Conservation (phyloP, 1,284 basidiomycete genomes). For the Dichomitus squalens region DNA sequence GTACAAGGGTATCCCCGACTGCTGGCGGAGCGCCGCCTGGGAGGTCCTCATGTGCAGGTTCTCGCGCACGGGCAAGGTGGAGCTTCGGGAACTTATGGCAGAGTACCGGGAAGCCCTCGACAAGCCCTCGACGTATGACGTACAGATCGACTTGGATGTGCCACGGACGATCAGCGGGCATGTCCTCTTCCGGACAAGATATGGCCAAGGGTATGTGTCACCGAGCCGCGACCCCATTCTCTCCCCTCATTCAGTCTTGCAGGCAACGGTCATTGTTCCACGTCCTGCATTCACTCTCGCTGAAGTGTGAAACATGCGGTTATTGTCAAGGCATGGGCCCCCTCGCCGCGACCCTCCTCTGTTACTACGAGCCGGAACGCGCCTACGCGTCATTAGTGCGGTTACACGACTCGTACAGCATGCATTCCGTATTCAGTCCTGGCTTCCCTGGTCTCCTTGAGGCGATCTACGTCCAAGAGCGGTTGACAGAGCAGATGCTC, state of each 20-base stretch:
- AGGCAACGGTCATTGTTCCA: constrained; percentile 94
- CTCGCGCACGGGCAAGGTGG: constrained; percentile 46
- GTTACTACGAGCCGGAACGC: constrained; percentile 89
- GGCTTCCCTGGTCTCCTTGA: constrained; percentile 97
- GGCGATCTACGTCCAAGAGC: constrained; percentile 92
- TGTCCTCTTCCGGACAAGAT: constrained; percentile 92
- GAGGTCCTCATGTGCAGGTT: constrained; percentile 68
- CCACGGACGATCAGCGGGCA: constrained; percentile 96
- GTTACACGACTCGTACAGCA: constrained; percentile 85
- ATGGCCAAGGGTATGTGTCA: constrained; percentile 82
- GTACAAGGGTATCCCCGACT: constrained; percentile 96
- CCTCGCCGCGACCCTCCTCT: constrained; percentile 92
- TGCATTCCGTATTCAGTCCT: constrained; percentile 90
- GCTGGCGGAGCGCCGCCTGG: constrained; percentile 95
- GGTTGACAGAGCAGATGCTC: constrained; percentile 82
- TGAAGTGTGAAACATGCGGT: constrained; percentile 85
- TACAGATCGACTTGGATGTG: constrained; percentile 98
- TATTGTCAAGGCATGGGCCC: constrained; percentile 99
- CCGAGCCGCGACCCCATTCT: background rate
- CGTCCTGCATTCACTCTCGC: constrained; percentile 90
- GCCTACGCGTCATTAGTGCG: constrained; percentile 85
- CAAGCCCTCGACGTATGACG: constrained; percentile 85
- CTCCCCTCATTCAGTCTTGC: constrained; percentile 4
- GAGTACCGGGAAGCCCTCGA: constrained; percentile 74
- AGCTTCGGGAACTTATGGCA: constrained; percentile 44